phyloP scores from a whole-genome alignment of 768 basidiomycete genomes.

The Phylloporus arenicola region DNA sequence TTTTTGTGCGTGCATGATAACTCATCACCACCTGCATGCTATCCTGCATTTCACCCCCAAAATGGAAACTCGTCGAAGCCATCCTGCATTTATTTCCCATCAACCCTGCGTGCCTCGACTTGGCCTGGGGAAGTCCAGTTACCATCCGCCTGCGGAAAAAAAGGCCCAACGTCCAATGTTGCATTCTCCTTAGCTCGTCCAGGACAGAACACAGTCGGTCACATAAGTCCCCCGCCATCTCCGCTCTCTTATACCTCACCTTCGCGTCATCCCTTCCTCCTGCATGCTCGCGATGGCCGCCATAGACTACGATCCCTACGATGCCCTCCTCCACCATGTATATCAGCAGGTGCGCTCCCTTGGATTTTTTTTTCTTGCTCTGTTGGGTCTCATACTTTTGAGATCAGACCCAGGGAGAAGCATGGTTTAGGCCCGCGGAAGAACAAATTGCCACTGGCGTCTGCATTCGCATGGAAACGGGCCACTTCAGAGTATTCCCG shows the following conservation, averaged over 20 bases:
- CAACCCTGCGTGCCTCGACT: slow-evolving; percentile 2
- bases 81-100: neutral
- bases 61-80: slow-evolving; percentile 11
- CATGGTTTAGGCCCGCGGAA: slow-evolving; percentile 81
- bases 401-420: slow-evolving; percentile 69
- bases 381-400: slow-evolving; percentile 4
- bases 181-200: neutral
- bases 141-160: neutral
- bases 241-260: slow-evolving; percentile 12
- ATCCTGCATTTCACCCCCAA: neutral
- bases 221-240: neutral
- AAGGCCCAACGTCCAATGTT: neutral
- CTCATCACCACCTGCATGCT: neutral
- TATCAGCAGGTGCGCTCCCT: slow-evolving; percentile 58
- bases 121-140: neutral
- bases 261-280: neutral
- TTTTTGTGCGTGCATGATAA: neutral
- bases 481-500: slow-evolving; percentile 74
- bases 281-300: slow-evolving; percentile 5
- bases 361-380: neutral
- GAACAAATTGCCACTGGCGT: slow-evolving; percentile 75
- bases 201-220: slow-evolving; percentile 1
- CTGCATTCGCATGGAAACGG: slow-evolving; percentile 62
- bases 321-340: slow-evolving; percentile 74
- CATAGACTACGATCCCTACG: slow-evolving; percentile 78